Base-by-base conservation (phyloP, 106 monocot species). In the Dendrobium officinale region DNA sequence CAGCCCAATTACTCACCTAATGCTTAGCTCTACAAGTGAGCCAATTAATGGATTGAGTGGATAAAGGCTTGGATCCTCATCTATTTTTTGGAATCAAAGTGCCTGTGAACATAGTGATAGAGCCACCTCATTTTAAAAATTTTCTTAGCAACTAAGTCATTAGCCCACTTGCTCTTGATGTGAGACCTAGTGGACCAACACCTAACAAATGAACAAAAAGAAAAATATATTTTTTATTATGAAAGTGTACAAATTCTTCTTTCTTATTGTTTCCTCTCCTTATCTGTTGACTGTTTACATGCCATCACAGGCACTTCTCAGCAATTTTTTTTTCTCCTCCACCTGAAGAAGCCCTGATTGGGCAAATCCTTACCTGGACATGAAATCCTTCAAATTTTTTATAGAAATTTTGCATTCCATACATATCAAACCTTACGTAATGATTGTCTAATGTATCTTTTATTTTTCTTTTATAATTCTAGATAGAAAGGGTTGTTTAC, bases 241-340 rank as follows among this genome's bases (percentile, higher is more conserved):
- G 6, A 29, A 67, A 67, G 7, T 29, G 27, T 67, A 11, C 27
- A 67, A 27, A 19, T 58, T 58, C 18, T 17, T 24, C 64, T 64
- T 64, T 64, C 6, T 9, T 64, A 24, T 26, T 64, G 37, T 64
- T 64, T 7, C 64, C 6, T 64, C 64, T 26, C 22, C 64, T 64
- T 64, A 64, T 64, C 64, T 64, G 64, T 64, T 64, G 22, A 64
- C 64, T 64, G 64, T 64, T 64, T 64, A 64, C 64, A 64, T 64
- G 64, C 22, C n/a, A 26, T 26, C 6, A 1, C 6, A 26, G 6
- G 5, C 20, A 4, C 64, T 15, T 15, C 24, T 64, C 10, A 64
- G 64, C 24, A 24, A 15, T 64, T 22, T 58, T n/a, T 45, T 51
- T 51, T 51, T 51, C 2, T 9, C 24, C 5, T 64, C 64, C 26